Evolutionary conservation across 192 early-diverging fungal species (phyloP).

Genomic region (Umbelopsis sp.): DNA sequence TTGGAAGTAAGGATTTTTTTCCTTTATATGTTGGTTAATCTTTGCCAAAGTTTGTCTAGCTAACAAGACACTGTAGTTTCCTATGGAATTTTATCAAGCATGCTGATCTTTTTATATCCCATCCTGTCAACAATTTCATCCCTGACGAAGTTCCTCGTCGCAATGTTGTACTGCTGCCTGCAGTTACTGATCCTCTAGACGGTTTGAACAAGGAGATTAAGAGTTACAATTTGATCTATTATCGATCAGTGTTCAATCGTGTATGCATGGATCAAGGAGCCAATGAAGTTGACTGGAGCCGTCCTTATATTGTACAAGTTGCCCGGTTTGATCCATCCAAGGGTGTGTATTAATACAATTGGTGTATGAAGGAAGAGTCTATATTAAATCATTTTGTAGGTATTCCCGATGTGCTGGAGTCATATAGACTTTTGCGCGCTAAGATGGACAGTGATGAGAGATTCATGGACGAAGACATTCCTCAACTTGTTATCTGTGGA

Average conservation of each 20-base stretch:
- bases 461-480: slow-evolving; percentile 50
- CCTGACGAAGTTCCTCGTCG: slow-evolving; percentile 69
- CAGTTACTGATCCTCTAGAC: slow-evolving; percentile 78
- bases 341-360: slow-evolving; percentile 43
- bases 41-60: not conserved
- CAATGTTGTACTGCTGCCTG: slow-evolving; percentile 71
- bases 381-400: slow-evolving; percentile 21
- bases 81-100: slow-evolving; percentile 74
- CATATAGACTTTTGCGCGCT: slow-evolving; percentile 66
- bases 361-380: not conserved
- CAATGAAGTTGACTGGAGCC: slow-evolving; percentile 53
- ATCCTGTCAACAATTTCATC: slow-evolving; percentile 76
- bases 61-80: slow-evolving; percentile 42
- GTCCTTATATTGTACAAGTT: slow-evolving; percentile 83
- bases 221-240: slow-evolving; percentile 59
- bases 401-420: slow-evolving; percentile 72
- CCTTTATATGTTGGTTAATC: not conserved
- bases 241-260: slow-evolving; percentile 80
- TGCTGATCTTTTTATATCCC: slow-evolving; percentile 78
- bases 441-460: slow-evolving; percentile 47
- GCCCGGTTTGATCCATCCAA: slow-evolving; percentile 86
- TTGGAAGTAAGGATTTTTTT: slow-evolving; percentile 53
- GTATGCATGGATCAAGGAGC: slow-evolving; percentile 70
- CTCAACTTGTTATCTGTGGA: slow-evolving; percentile 77
- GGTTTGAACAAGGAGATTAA: slow-evolving; percentile 79